phyloP scores from a whole-genome alignment of 2,329 filamentous ascomycete species.

The Aspergillus sp. region DNA sequence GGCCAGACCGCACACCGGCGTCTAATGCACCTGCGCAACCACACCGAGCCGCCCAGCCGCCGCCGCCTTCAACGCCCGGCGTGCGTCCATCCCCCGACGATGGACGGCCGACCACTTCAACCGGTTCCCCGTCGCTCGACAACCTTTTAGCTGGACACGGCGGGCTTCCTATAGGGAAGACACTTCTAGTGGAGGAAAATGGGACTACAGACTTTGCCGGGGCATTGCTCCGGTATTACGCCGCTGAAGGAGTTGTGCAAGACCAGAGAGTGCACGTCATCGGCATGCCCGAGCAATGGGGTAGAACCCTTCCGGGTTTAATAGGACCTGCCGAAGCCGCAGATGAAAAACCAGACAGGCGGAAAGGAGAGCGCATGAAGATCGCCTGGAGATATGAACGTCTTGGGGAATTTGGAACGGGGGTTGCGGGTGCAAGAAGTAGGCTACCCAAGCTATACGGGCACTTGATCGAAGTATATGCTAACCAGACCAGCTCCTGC shows the following conservation, averaged over 20 bases:
- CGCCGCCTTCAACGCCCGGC: constrained; percentile 45
- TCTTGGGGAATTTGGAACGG: constrained; percentile 67
- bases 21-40: constrained; percentile 27
- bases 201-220: constrained; percentile 94
- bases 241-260: constrained; percentile 88
- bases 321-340: constrained; percentile 50
- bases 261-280: constrained; percentile 86
- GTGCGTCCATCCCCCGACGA: constrained; percentile 85
- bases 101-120: constrained; percentile 84
- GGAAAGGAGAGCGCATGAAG: constrained; percentile 80
- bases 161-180: constrained; percentile 78
- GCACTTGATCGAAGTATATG: background rate
- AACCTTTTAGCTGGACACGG: constrained; percentile 81
- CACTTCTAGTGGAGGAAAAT: constrained; percentile 78
- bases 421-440: constrained; percentile 60
- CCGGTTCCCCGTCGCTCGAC: constrained; percentile 83
- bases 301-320: constrained; percentile 76
- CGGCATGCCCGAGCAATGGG: constrained; percentile 77
- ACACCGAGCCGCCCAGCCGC: constrained; percentile 26
- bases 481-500: constrained; percentile 29
- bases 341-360: constrained; percentile 41
- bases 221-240: constrained; percentile 80
- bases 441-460: constrained; percentile 30
- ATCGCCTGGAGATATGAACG: constrained; percentile 98
- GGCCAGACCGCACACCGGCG: constrained; percentile 33